phyloP scores from a whole-genome alignment of 2,329 filamentous ascomycete genomes.

The Nothopassalora personata region DNA sequence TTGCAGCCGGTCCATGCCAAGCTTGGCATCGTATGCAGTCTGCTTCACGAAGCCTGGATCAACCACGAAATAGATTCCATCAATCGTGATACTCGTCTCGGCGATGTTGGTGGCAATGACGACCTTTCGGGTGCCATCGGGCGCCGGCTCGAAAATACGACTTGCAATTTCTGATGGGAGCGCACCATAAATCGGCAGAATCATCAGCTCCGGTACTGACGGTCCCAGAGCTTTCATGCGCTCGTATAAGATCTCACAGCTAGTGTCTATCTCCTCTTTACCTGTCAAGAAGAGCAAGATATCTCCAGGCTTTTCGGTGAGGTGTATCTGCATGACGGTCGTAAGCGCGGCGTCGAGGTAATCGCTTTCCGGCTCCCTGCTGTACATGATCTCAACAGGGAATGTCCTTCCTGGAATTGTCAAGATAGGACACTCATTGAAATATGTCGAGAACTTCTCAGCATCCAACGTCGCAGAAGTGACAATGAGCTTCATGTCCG shows the following conservation, averaged over 20 bases:
- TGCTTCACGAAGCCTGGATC: conserved; percentile 98
- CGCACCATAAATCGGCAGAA: conserved; percentile 92
- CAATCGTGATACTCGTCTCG: conserved; percentile 95
- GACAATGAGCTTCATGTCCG: conserved; percentile 90
- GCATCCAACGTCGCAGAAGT: conserved; percentile 95
- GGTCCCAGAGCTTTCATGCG: conserved; percentile 94
- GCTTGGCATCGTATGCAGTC: conserved; percentile 91
- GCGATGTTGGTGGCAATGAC: conserved; percentile 98
- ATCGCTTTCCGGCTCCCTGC: conserved; percentile 87
- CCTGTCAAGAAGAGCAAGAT: conserved; percentile 96
- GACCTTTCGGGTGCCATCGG: conserved; percentile 79
- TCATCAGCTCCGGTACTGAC: conserved; percentile 83
- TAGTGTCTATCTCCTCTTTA: conserved; percentile 95
- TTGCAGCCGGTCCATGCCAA: conserved; percentile 94
- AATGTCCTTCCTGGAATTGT: conserved; percentile 92
- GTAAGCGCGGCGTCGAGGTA: conserved; percentile 92
- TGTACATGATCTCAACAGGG: conserved; percentile 94
- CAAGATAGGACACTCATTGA: conserved; percentile 93
- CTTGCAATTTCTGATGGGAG: conserved; percentile 91
- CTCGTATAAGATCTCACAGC: conserved; percentile 86
- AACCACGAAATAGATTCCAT: conserved; percentile 94
- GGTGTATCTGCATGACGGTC: conserved; percentile 96
- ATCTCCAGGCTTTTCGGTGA: conserved; percentile 86
- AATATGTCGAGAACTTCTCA: conserved; percentile 95
- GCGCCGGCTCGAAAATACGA: conserved; percentile 88